Evolutionary conservation across 2,329 filamentous ascomycete genomes (phyloP), one percentile per base, ranked within the genome.

Genomic region (Dactylellina cionopaga): DNA sequence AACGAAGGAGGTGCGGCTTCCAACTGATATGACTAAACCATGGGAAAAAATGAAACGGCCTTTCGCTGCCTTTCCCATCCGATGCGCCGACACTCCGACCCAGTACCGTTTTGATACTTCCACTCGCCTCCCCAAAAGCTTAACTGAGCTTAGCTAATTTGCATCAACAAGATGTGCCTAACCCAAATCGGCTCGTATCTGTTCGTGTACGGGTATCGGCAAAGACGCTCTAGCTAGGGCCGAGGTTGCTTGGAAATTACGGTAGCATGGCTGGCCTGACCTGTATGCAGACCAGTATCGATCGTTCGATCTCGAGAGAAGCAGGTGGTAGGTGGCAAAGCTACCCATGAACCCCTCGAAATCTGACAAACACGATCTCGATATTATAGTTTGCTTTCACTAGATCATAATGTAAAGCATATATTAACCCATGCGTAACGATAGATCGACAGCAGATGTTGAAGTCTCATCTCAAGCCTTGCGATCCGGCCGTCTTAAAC

Each of bases 201-300:
- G 17, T 46, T 52, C 55, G 46, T 70, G 41, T 62, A 63, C 65
- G 65, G 65, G 25, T 62, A 70, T 58, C 65, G 56, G 65, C 56
- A 63, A 31, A 37, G 25, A 33, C 17, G 27, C 15, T 15, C 4
- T n/a, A 17, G 11, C 3, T 43, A 11, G 9, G 17, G 17, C 39
- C 39, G 5, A 31, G 39, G 51, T 54, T 25, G 49, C 15, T 15
- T 35, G 15, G 7, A 10, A 3, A n/a, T 37, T 17, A 33, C 25
- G 22, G 43, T 25, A 47, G 19, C 22, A 11, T 11, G 37, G 37
- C 37, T 4, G 17, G 37, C 37, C 5, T 15, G 37, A 15, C 37
- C 37, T 11, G 5, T 41, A 15, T 41, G 37, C 13, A 41, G 13
- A 4, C 13, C n/a, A n/a, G 6, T 6, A 6, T 35, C 13, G 31